phyloP scores from a whole-genome alignment of 177 flowering plant species.

The Vitis hybrid region DNA sequence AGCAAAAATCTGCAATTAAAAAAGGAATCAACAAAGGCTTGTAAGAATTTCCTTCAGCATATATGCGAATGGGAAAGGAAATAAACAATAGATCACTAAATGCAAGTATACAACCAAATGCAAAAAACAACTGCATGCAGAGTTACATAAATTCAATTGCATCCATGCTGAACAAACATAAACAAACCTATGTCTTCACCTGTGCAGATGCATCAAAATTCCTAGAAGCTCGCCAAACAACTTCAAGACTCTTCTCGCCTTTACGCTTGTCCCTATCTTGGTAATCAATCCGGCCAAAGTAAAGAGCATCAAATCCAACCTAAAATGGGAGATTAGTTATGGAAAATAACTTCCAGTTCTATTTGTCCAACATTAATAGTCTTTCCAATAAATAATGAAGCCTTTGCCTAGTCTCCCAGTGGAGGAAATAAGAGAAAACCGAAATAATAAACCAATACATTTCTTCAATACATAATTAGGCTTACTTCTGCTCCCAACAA shows the following conservation, averaged over 20 bases:
- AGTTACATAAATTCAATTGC: not conserved
- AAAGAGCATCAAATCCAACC: slow-evolving; percentile 84
- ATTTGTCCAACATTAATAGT: not conserved
- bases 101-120: not conserved
- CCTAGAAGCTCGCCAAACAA: slow-evolving; percentile 76
- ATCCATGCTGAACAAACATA: not conserved
- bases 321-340: slow-evolving; percentile 15
- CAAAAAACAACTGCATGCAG: not conserved
- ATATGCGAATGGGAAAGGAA: not conserved
- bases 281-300: slow-evolving; percentile 92
- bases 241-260: slow-evolving; percentile 62
- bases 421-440: not conserved
- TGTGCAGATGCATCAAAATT: slow-evolving; percentile 78
- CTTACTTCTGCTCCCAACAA: slow-evolving; percentile 69
- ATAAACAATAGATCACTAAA: not conserved
- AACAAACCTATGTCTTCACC: slow-evolving; percentile 28
- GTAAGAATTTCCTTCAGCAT: not conserved
- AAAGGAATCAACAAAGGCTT: not conserved
- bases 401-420: slow-evolving; percentile 11
- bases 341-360: too few relatives aligned
- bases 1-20: slow-evolving; percentile 64
- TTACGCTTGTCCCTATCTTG: slow-evolving; percentile 83
- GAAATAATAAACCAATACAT: not conserved
- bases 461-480: not conserved
- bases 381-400: too few relatives aligned